These are phyloP conservation scores for Sparassis latifolia DNA, from an alignment of 1,284 basidiomycete species.

Conservation along the genomic window DNA sequence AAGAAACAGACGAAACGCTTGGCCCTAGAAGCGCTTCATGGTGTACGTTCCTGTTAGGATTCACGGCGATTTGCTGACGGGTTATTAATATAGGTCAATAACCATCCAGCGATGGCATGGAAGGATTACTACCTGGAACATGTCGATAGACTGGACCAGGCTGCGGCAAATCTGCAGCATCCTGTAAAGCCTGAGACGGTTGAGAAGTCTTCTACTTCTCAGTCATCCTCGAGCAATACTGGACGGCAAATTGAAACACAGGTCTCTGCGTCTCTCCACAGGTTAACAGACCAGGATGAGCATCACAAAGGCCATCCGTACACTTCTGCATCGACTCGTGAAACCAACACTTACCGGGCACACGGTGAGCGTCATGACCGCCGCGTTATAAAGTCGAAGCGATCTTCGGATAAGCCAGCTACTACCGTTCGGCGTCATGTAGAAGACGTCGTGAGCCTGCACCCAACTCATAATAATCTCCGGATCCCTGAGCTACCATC, in stretches of 20 bases:
- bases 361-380: too few relatives aligned
- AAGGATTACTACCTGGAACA: slow-evolving; percentile 71
- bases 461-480: neutral
- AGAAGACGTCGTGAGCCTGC: neutral
- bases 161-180: slow-evolving; percentile 26
- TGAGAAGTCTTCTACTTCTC: neutral
- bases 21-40: slow-evolving; percentile 37
- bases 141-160: slow-evolving; percentile 46
- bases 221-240: too few relatives aligned
- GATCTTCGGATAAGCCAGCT: too few relatives aligned
- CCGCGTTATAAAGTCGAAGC: too few relatives aligned
- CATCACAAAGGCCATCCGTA: too few relatives aligned
- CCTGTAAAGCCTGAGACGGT: neutral
- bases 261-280: too few relatives aligned
- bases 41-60: slow-evolving; percentile 23
- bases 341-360: too few relatives aligned
- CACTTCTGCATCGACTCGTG: too few relatives aligned
- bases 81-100: slow-evolving; percentile 37
- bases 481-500: slow-evolving; percentile 51
- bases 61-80: neutral
- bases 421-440: too few relatives aligned
- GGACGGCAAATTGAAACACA: too few relatives aligned
- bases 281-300: too few relatives aligned
- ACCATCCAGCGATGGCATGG: slow-evolving; percentile 47
- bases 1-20: slow-evolving; percentile 33